Conservation (phyloP, 2,329 filamentous ascomycete genomes). For the Alternaria triticimaculans region DNA sequence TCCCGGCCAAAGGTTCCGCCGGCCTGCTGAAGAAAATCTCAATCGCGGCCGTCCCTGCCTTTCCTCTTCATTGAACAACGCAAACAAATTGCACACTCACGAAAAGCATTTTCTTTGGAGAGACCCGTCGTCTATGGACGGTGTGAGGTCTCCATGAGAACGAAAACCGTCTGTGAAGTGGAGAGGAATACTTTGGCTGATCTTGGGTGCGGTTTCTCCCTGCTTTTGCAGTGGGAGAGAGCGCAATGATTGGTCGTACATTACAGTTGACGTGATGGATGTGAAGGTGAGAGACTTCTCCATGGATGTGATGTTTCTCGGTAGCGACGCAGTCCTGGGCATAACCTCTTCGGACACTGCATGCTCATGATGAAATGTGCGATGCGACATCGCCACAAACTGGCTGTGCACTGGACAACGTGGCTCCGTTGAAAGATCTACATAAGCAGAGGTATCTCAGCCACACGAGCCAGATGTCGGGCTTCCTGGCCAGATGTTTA, state of each 20-base stretch:
- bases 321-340: background rate
- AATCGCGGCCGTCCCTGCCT: constrained; percentile 32
- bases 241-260: constrained; percentile 67
- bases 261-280: constrained; percentile 9
- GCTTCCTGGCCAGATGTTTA: background rate
- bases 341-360: background rate
- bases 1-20: constrained; percentile 27
- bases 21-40: constrained; percentile 35
- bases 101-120: constrained; percentile 65
- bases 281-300: background rate
- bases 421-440: background rate
- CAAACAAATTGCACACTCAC: constrained; percentile 62
- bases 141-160: constrained; percentile 60
- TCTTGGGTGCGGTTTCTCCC: constrained; percentile 66
- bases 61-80: constrained; percentile 62
- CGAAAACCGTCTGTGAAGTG: constrained; percentile 66
- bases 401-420: background rate
- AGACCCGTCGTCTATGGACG: constrained; percentile 47
- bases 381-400: background rate
- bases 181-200: constrained; percentile 57
- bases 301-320: background rate
- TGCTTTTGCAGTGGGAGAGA: constrained; percentile 58
- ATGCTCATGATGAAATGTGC: background rate
- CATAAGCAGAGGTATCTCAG: background rate
- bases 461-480: background rate